These are phyloP conservation scores for Gloeopeniophorella convolvens DNA, from an alignment of 768 basidiomycete species.

Conservation along the genomic window DNA sequence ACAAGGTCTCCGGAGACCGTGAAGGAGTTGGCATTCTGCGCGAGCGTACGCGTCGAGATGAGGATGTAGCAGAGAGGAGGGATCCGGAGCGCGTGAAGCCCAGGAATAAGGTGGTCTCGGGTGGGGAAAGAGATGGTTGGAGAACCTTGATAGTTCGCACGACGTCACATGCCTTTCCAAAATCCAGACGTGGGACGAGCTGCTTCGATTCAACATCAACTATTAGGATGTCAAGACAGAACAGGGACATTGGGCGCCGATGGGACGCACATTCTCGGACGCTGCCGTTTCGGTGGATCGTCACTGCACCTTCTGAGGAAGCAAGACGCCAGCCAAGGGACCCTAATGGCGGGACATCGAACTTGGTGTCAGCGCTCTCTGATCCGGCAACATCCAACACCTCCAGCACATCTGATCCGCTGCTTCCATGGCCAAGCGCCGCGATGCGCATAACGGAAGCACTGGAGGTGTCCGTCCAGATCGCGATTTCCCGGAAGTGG, in stretches of 20 bases:
- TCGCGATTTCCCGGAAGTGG: slow-evolving; percentile 15
- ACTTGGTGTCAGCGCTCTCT: background rate
- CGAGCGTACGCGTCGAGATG: slow-evolving; percentile 30
- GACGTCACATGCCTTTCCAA: slow-evolving; percentile 12
- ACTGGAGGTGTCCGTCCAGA: slow-evolving; percentile 3
- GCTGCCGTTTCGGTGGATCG: slow-evolving; percentile 12
- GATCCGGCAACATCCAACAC: slow-evolving; percentile 7
- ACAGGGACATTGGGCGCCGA: background rate
- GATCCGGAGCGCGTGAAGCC: slow-evolving; percentile 12
- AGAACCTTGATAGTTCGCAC: background rate
- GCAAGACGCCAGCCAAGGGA: slow-evolving; percentile 29
- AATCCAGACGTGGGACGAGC: slow-evolving; percentile 4
- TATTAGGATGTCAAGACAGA: background rate
- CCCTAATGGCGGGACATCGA: slow-evolving; percentile 1
- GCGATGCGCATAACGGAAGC: slow-evolving; percentile 3
- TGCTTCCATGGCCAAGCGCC: slow-evolving; percentile 7
- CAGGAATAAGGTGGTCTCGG: slow-evolving; percentile 4
- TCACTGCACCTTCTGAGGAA: slow-evolving; percentile 9
- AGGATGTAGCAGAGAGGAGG: background rate
- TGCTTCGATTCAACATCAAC: slow-evolving; percentile 1
- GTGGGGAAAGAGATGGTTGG: background rate
- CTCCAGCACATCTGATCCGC: slow-evolving; percentile 6
- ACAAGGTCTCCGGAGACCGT: slow-evolving; percentile 66
- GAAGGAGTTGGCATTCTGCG: slow-evolving; percentile 65
- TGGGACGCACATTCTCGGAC: slow-evolving; percentile 12